Percentiles rank a stretch among this genome's conserved stretches.
These are phyloP conservation scores for Russula ochroleuca DNA, from an alignment of 768 basidiomycete genomes.

Conservation along the genomic window DNA sequence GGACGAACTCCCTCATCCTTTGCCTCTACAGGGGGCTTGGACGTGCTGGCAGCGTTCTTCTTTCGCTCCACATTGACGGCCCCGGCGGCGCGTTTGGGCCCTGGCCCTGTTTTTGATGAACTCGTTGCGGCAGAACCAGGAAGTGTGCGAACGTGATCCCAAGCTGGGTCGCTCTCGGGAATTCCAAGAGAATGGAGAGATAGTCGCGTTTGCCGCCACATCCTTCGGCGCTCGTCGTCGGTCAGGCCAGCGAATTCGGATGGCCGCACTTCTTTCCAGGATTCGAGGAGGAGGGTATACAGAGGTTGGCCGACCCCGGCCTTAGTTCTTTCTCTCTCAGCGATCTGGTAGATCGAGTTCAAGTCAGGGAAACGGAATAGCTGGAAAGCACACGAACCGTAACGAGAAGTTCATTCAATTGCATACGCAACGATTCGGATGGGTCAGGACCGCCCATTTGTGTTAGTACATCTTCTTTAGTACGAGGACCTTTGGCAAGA, in stretches of 20 bases:
- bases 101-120: conserved; percentile 2
- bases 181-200: conserved; percentile 50
- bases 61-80: conserved; percentile 14
- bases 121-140: conserved; percentile 10
- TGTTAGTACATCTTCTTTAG: conserved; percentile 37
- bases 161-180: conserved; percentile 56
- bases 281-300: conserved; percentile 52
- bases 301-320: conserved; percentile 7
- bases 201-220: conserved; percentile 51
- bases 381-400: conserved; percentile 39
- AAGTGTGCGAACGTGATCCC: conserved; percentile 46
- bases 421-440: conserved; percentile 37
- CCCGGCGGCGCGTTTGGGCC: conserved; percentile 11
- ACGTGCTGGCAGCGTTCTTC: conserved; percentile 13
- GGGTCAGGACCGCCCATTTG: conserved; percentile 45
- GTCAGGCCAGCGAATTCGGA: conserved; percentile 53
- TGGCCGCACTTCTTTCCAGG: conserved; percentile 70
- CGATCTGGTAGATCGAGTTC: conserved; percentile 17
- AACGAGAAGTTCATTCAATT: conserved; percentile 47
- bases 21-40: conserved; percentile 11
- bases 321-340: conserved; percentile 21
- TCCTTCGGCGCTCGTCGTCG: conserved; percentile 43
- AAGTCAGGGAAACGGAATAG: background rate
- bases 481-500: conserved; percentile 48
- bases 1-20: conserved; percentile 18